A percentile compares a stretch with the other conserved stretches of the same genome.
Evolutionary conservation across 768 basidiomycete species (phyloP).

Genomic region (Naganishia vaughanmartiniae): DNA sequence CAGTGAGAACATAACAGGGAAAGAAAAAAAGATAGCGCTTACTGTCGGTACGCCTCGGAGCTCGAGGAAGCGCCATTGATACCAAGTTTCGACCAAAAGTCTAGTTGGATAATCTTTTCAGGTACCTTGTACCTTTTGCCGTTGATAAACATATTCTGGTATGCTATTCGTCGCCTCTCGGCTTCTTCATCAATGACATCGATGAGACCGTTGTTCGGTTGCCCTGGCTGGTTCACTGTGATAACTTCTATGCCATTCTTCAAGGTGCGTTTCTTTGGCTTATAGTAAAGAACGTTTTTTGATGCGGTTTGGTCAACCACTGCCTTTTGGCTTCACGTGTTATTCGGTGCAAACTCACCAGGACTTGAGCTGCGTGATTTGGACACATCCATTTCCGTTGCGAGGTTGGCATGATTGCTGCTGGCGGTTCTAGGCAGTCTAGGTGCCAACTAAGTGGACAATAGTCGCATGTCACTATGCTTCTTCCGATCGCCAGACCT

Average conservation of each 20-base stretch:
- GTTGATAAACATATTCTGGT: slow-evolving; percentile 49
- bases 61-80: slow-evolving; percentile 4
- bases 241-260: slow-evolving; percentile 66
- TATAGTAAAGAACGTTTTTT: slow-evolving; percentile 26
- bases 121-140: slow-evolving; percentile 89
- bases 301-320: not conserved
- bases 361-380: slow-evolving; percentile 75
- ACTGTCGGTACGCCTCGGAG: not conserved
- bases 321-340: not conserved
- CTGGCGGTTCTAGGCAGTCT: slow-evolving; percentile 89
- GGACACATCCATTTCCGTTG: slow-evolving; percentile 99
- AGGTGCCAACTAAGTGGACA: slow-evolving; percentile 94
- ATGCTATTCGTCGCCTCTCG: slow-evolving; percentile 33
- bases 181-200: slow-evolving; percentile 68
- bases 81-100: slow-evolving; percentile 81
- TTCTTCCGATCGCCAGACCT: slow-evolving; percentile 44
- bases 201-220: slow-evolving; percentile 88
- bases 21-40: not conserved
- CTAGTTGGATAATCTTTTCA: slow-evolving; percentile 82
- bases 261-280: slow-evolving; percentile 80
- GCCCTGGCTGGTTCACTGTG: slow-evolving; percentile 69
- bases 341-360: slow-evolving; percentile 17
- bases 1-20: not conserved
- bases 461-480: slow-evolving; percentile 90
- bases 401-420: slow-evolving; percentile 76